A percentile compares a stretch with the other conserved stretches of the same genome.
These are phyloP conservation scores for Cetraspora pellucida DNA, from an alignment of 192 early-diverging fungal species.

Conservation along the genomic window DNA sequence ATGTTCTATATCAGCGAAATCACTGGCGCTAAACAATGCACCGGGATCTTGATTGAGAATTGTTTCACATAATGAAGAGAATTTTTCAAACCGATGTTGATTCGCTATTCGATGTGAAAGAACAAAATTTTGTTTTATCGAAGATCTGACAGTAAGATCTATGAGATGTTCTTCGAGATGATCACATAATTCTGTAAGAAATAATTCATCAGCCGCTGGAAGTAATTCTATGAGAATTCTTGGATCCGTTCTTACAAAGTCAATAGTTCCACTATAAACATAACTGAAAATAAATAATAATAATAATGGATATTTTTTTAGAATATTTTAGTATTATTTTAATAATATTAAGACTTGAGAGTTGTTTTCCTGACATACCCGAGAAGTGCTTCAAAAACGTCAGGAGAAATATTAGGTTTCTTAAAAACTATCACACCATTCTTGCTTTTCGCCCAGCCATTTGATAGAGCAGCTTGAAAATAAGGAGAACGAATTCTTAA, in stretches of 20 bases:
- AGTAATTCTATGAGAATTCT: background rate
- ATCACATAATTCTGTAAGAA: background rate
- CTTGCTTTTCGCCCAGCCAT: background rate
- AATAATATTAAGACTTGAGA: background rate
- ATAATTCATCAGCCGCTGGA: background rate
- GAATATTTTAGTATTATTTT: background rate
- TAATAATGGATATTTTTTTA: background rate
- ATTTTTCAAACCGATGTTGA: background rate
- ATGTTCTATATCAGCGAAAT: background rate
- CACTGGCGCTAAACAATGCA: background rate
- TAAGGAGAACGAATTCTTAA: constrained; percentile 1
- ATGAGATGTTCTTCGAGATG: background rate
- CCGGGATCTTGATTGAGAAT: background rate
- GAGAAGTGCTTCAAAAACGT: background rate
- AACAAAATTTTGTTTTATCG: background rate
- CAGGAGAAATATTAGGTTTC: constrained; percentile 10
- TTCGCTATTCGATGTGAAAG: background rate
- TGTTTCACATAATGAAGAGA: background rate
- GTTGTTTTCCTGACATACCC: background rate
- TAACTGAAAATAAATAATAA: background rate
- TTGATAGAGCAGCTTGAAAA: background rate
- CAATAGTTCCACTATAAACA: background rate
- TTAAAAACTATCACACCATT: background rate
- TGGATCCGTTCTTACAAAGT: background rate
- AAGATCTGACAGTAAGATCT: background rate